Conservation (phyloP, 768 basidiomycete species). For the Lyophyllum semitale region DNA sequence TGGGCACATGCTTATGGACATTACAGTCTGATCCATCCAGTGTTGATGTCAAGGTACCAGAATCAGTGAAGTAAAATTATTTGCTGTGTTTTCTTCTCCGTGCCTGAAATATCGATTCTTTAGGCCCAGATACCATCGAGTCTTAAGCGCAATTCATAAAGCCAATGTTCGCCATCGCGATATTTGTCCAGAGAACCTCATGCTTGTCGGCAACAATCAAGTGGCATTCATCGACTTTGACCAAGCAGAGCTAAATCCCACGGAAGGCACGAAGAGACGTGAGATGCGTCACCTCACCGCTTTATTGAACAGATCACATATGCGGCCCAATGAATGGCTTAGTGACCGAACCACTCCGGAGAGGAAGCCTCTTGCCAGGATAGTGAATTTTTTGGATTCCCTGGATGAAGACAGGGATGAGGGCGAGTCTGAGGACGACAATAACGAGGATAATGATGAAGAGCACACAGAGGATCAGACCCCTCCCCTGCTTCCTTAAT, state of each 20-base stretch:
- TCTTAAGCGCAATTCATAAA: conserved; percentile 4
- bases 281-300: not conserved
- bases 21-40: not conserved
- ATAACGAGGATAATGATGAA: no score
- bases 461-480: no score
- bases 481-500: no score
- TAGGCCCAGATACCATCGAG: conserved; percentile 8
- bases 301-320: not conserved
- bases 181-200: conserved; percentile 1
- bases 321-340: not conserved
- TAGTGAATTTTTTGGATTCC: not conserved
- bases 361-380: not conserved
- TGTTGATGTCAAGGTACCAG: not conserved
- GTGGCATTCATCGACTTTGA: conserved; percentile 8
- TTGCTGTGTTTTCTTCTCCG: not conserved
- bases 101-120: not conserved
- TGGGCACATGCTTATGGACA: conserved; percentile 5
- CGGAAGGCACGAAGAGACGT: conserved; percentile 2
- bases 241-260: not conserved
- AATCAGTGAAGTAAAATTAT: conserved; percentile 2
- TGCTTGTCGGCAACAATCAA: not conserved
- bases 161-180: conserved; percentile 5
- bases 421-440: not conserved
- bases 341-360: not conserved
- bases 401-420: not conserved